phyloP scores from a whole-genome alignment of 2,329 filamentous ascomycete species.

The Cladophialophora yegresii region DNA sequence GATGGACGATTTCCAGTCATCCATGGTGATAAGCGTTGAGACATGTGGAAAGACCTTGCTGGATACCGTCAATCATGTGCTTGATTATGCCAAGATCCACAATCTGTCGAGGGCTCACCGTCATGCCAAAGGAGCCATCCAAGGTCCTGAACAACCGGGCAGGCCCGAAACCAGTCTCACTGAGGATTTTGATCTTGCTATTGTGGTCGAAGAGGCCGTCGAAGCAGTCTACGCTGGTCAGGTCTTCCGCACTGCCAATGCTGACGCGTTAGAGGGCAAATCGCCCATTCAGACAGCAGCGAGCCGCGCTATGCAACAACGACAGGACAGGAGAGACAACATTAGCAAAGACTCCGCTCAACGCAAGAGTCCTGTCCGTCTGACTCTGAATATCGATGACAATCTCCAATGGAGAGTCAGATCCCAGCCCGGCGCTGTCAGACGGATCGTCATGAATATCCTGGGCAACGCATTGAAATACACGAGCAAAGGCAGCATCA shows the following conservation, averaged over 20 bases:
- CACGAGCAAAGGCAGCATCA: slow-evolving; percentile 56
- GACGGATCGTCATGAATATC: slow-evolving; percentile 63
- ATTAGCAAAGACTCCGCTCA: slow-evolving; percentile 19
- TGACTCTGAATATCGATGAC: slow-evolving; percentile 57
- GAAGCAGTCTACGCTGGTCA: slow-evolving; percentile 58
- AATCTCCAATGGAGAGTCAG: slow-evolving; percentile 55
- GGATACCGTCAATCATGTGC: slow-evolving; percentile 50
- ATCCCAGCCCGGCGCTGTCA: slow-evolving; percentile 57
- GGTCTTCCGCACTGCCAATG: slow-evolving; percentile 33
- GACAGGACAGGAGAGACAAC: slow-evolving; percentile 11
- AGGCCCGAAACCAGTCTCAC: slow-evolving; percentile 36
- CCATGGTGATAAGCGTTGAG: slow-evolving; percentile 46
- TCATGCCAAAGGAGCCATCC: slow-evolving; percentile 5
- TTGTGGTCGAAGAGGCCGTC: slow-evolving; percentile 45
- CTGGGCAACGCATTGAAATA: slow-evolving; percentile 66
- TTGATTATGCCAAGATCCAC: slow-evolving; percentile 59
- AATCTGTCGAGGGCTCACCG: slow-evolving; percentile 35
- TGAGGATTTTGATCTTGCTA: slow-evolving; percentile 41
- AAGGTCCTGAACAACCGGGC: slow-evolving; percentile 12
- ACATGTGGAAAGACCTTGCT: slow-evolving; percentile 47
- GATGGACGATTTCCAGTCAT: slow-evolving; percentile 46
- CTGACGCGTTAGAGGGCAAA: slow-evolving; percentile 24
- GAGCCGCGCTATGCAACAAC: slow-evolving; percentile 20
- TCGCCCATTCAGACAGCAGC: slow-evolving; percentile 20
- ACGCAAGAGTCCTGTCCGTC: slow-evolving; percentile 10